phyloP scores from a whole-genome alignment of 1,284 basidiomycete genomes.

The Dichomitus squalens region DNA sequence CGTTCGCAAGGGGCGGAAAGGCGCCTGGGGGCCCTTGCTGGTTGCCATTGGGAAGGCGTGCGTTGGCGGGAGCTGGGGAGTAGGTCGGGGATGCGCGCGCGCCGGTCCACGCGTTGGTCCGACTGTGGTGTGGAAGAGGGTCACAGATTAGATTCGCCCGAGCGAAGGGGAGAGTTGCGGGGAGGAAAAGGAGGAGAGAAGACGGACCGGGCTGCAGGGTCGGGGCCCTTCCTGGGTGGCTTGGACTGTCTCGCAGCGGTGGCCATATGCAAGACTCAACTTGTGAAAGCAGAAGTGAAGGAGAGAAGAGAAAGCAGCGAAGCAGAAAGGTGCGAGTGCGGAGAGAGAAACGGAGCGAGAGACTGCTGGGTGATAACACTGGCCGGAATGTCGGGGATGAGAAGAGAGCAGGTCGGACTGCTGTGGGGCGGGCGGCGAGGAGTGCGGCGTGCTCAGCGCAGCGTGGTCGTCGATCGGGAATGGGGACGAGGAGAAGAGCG shows the following conservation, averaged over 20 bases:
- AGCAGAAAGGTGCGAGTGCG: conserved; percentile 25
- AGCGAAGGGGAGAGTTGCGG: neutral
- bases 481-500: conserved; percentile 17
- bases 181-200: conserved; percentile 9
- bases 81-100: conserved; percentile 68
- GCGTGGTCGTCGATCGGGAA: conserved; percentile 20
- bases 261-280: conserved; percentile 49
- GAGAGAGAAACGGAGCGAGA: conserved; percentile 11
- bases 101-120: conserved; percentile 62
- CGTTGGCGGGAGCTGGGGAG: conserved; percentile 51
- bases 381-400: conserved; percentile 26
- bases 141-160: conserved; percentile 9
- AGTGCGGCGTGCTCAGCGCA: conserved; percentile 15
- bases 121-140: conserved; percentile 42
- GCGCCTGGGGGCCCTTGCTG: conserved; percentile 39
- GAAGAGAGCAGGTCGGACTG: conserved; percentile 13
- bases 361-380: conserved; percentile 37
- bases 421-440: conserved; percentile 3
- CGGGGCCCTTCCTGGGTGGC: conserved; percentile 58
- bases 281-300: conserved; percentile 26
- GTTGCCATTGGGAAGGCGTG: conserved; percentile 50
- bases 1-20: conserved; percentile 57
- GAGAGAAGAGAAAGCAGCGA: conserved; percentile 37
- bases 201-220: conserved; percentile 57
- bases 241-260: conserved; percentile 62